A percentile compares a stretch with the other conserved stretches of the same genome.
Conservation (phyloP, 2,329 filamentous ascomycete genomes). For the Calonectria crousiana region DNA sequence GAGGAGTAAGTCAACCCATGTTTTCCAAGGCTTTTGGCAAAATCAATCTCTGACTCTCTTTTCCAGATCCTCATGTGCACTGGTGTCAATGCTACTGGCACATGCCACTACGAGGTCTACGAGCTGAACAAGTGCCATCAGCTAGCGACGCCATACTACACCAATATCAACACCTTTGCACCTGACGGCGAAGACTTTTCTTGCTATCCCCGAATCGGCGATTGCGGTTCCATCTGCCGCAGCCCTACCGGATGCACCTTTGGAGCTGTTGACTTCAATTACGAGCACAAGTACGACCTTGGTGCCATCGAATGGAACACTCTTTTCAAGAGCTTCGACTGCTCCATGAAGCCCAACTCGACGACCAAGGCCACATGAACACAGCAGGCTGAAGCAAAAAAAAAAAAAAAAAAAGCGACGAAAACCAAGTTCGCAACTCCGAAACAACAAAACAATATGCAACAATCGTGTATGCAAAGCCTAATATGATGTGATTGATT, state of each 20-base stretch:
- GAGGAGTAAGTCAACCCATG: slow-evolving; percentile 57
- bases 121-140: slow-evolving; percentile 59
- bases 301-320: slow-evolving; percentile 58
- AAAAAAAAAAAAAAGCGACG: neutral
- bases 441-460: neutral
- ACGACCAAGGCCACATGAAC: neutral
- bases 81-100: slow-evolving; percentile 62
- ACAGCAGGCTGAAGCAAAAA: neutral
- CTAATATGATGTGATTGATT: slow-evolving; percentile 18
- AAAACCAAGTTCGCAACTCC: neutral
- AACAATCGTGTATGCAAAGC: neutral
- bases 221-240: slow-evolving; percentile 59
- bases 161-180: slow-evolving; percentile 62
- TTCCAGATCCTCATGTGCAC: slow-evolving; percentile 64
- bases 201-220: slow-evolving; percentile 59
- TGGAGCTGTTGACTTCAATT: slow-evolving; percentile 60
- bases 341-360: slow-evolving; percentile 35
- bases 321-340: slow-evolving; percentile 52
- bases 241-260: slow-evolving; percentile 67
- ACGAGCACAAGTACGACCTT: slow-evolving; percentile 61
- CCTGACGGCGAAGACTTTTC: slow-evolving; percentile 62
- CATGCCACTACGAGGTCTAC: slow-evolving; percentile 59
- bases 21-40: neutral
- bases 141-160: slow-evolving; percentile 54
- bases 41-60: slow-evolving; percentile 11